These are phyloP conservation scores for Candida loeiensis DNA, from an alignment of 805 yeast species.

Conservation along the genomic window DNA sequence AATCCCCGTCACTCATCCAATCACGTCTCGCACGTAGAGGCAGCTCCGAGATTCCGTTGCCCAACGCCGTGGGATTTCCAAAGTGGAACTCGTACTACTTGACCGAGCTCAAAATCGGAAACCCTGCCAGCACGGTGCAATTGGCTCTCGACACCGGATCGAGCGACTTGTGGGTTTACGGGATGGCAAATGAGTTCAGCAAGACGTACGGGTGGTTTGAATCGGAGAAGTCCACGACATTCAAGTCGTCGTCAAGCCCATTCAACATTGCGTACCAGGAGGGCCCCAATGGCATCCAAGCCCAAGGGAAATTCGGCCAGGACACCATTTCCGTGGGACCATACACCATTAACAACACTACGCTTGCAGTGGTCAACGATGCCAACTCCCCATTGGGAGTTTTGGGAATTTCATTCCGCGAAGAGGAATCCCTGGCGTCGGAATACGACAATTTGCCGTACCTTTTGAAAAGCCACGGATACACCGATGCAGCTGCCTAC, in stretches of 20 bases:
- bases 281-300: constrained; percentile 30
- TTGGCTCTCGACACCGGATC: constrained; percentile 76
- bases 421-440: constrained; percentile 9
- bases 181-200: too few species aligned
- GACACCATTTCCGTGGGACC: constrained; percentile 17
- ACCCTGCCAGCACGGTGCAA: constrained; percentile 49
- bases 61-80: not conserved
- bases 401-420: constrained; percentile 17
- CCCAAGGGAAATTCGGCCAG: constrained; percentile 47
- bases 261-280: constrained; percentile 48
- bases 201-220: constrained; percentile 18
- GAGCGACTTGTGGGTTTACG: constrained; percentile 61
- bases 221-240: constrained; percentile 15
- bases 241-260: constrained; percentile 5
- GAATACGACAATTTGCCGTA: constrained; percentile 64
- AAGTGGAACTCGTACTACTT: constrained; percentile 14
- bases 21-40: too few species aligned
- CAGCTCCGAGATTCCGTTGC: too few species aligned
- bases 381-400: constrained; percentile 18
- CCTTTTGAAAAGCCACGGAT: constrained; percentile 54
- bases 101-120: constrained; percentile 43
- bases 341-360: constrained; percentile 10
- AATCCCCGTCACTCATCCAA: too few species aligned
- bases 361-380: constrained; percentile 16
- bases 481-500: constrained; percentile 53